Evolutionary conservation across 257 asterid genomes (phyloP), one percentile per base, ranked within the genome.

Genomic region (Ilex aquifolium): DNA sequence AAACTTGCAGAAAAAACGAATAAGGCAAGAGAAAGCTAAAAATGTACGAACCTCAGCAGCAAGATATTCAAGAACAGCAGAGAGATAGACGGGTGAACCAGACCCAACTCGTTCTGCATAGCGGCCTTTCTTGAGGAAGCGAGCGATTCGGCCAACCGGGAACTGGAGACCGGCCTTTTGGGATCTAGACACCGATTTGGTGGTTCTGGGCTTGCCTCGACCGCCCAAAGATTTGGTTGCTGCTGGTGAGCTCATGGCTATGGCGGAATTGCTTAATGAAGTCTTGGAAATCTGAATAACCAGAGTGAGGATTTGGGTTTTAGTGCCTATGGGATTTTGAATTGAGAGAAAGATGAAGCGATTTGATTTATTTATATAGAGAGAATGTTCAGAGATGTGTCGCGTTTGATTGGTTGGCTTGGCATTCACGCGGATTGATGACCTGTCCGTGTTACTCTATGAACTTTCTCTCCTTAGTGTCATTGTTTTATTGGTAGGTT

Each of bases 71-170:
- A 81, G 85, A 4, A 86, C 90, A 5, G 91, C 88, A 5, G 95
- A 76, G 63, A 83, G 85, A 56, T 86, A 83, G 29, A 86, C 91
- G 0, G 95, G 91, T 2, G 91, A 84, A 13, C 91, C 90, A 0
- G 88, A 84, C 11, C 91, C 91, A 3, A 83, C 91, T 5, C 95
- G 83, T 72, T 84, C 80, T 0, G 95, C 85, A 49, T 82, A 83
- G 7, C 81, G 80, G 0, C 95, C 85, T 10, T 79, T 77, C 63
- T 86, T 86, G 31, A 86, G 82, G 31, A 75, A 86, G 7, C 91
- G 82, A 3, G 88, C 91, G 69, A 83, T 73, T 61, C 95, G 67
- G 1, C 95, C 88, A 10, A 86, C 95, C 5, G 90, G 90, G 58
- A 86, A 86, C 56, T 86, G 88, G 3, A 83, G 80, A 0, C 90